These are phyloP conservation scores for Colletotrichum brevisporum DNA, from an alignment of 2,329 filamentous ascomycete genomes.

Conservation along the genomic window DNA sequence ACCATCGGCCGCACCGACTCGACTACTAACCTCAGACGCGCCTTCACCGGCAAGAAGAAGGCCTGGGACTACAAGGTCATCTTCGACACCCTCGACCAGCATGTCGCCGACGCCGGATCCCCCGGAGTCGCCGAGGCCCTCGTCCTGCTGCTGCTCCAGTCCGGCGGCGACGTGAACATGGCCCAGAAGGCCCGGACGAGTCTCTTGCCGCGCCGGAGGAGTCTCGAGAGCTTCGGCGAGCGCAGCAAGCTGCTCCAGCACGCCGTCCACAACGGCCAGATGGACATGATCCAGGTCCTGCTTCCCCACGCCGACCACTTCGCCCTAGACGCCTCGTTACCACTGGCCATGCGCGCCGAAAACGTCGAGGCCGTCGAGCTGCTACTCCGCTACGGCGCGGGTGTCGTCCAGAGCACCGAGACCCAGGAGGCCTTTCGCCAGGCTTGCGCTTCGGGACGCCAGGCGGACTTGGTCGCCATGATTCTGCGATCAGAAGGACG, in stretches of 20 bases:
- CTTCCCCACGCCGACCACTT: conserved; percentile 66
- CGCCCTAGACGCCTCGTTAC: conserved; percentile 65
- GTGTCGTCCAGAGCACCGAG: conserved; percentile 52
- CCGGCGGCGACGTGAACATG: conserved; percentile 65
- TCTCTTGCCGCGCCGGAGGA: conserved; percentile 64
- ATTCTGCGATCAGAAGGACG: conserved; percentile 65
- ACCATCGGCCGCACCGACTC: conserved; percentile 48
- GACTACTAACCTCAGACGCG: conserved; percentile 52
- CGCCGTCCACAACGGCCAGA: conserved; percentile 64
- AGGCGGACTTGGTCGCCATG: conserved; percentile 62
- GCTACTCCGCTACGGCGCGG: conserved; percentile 65
- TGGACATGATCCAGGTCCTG: conserved; percentile 68
- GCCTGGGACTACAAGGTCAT: conserved; percentile 67
- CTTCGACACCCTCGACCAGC: conserved; percentile 64
- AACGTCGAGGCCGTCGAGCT: conserved; percentile 61
- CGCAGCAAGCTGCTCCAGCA: conserved; percentile 65
- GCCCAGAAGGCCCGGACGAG: conserved; percentile 62
- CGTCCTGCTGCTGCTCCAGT: conserved; percentile 62
- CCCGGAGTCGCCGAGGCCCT: conserved; percentile 70
- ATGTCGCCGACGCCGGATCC: conserved; percentile 64
- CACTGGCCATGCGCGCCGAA: conserved; percentile 61
- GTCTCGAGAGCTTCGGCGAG: conserved; percentile 63
- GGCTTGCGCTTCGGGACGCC: conserved; percentile 61
- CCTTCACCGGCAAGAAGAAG: conserved; percentile 64
- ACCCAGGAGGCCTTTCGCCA: conserved; percentile 68